phyloP scores from a whole-genome alignment of 2,329 filamentous ascomycete species.

The Xylaria sp. region DNA sequence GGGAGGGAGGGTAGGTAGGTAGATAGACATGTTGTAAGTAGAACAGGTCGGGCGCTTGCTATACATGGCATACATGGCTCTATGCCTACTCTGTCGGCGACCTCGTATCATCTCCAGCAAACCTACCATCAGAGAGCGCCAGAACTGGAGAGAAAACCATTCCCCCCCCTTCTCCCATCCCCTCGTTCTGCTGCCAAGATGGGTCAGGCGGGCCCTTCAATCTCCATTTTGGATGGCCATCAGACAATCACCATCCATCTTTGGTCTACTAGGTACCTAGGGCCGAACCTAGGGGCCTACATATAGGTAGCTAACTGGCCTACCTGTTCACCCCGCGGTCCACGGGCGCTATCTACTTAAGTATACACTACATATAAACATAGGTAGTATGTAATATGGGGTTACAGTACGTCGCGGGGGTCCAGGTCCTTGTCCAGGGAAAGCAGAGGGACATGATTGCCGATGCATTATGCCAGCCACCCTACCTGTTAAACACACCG shows the following conservation, averaged over 20 bases:
- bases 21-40: neutral
- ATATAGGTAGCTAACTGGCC: conserved; percentile 5
- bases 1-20: neutral
- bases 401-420: conserved; percentile 16
- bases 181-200: conserved; percentile 35
- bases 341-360: neutral
- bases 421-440: conserved; percentile 10
- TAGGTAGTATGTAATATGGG: too few species aligned
- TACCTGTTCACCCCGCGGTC: conserved; percentile 26
- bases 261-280: conserved; percentile 1
- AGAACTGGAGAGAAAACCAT: conserved; percentile 11
- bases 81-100: conserved; percentile 25
- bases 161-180: conserved; percentile 28
- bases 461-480: conserved; percentile 24
- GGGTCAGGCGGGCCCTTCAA: conserved; percentile 33
- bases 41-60: conserved; percentile 3
- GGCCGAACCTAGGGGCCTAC: too few species aligned
- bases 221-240: conserved; percentile 31
- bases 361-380: too few species aligned
- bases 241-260: conserved; percentile 14
- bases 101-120: conserved; percentile 24
- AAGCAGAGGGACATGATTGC: conserved; percentile 14
- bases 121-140: conserved; percentile 3
- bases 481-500: conserved; percentile 13
- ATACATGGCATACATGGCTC: conserved; percentile 19